These are phyloP conservation scores for Botrytis porri DNA, from an alignment of 2,329 filamentous ascomycete species.

Conservation along the genomic window DNA sequence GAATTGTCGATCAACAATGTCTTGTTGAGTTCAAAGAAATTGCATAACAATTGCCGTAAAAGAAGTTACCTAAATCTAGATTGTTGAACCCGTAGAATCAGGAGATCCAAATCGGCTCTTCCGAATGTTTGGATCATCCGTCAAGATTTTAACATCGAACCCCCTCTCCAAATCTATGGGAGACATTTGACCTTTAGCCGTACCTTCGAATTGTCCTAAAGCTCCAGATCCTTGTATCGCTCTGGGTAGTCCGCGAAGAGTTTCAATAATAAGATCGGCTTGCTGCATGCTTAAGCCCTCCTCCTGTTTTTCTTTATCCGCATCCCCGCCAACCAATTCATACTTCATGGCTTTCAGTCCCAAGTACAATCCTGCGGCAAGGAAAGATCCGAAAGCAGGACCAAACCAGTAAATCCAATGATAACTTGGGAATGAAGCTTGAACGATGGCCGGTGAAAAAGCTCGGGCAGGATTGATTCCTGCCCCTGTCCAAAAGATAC, in stretches of 20 bases:
- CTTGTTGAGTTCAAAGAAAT: background rate
- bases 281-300: background rate
- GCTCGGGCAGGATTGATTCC: constrained; percentile 47
- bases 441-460: constrained; percentile 46
- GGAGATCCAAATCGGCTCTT: background rate
- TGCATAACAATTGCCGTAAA: background rate
- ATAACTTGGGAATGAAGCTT: constrained; percentile 41
- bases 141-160: background rate
- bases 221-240: background rate
- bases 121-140: background rate
- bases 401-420: constrained; percentile 46
- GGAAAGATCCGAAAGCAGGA: background rate
- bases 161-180: background rate
- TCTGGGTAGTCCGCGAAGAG: constrained; percentile 8
- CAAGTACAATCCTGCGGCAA: constrained; percentile 9
- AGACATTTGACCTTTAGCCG: background rate
- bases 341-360: constrained; percentile 14
- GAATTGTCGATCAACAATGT: background rate
- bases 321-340: constrained; percentile 19
- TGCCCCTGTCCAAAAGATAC: constrained; percentile 48
- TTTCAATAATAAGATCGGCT: constrained; percentile 14
- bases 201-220: background rate
- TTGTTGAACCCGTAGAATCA: background rate
- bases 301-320: constrained; percentile 14
- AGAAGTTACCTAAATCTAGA: background rate